Evolutionary conservation across 331 rosid species (phyloP).

Genomic region (Quercus tomentella): DNA sequence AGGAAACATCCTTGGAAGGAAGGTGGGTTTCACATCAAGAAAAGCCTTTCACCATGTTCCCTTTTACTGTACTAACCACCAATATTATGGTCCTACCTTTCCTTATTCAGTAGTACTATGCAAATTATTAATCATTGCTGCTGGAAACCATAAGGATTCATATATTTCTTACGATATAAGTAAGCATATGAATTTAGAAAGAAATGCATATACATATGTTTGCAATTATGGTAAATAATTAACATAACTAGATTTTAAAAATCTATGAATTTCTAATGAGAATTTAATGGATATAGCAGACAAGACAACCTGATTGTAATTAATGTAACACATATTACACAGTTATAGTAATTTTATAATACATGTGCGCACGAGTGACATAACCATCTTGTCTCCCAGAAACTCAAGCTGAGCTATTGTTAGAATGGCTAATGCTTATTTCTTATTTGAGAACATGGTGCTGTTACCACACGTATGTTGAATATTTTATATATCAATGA

Average conservation of each 20-base stretch:
- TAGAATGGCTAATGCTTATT: background rate
- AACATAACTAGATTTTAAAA: background rate
- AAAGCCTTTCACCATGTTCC: background rate
- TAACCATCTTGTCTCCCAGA: background rate
- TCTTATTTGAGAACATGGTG: background rate
- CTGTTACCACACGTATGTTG: too few relatives aligned
- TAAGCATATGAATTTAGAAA: background rate
- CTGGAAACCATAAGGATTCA: too few relatives aligned
- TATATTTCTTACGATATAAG: background rate
- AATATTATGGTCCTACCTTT: background rate
- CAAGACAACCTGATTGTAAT: background rate
- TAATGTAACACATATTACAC: background rate
- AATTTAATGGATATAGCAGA: background rate
- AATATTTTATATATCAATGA: too few relatives aligned
- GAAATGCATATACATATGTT: background rate
- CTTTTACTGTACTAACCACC: too few relatives aligned
- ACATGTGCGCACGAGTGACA: background rate
- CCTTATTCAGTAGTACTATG: background rate
- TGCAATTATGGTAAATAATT: background rate
- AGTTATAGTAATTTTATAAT: background rate
- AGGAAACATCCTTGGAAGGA: too few relatives aligned
- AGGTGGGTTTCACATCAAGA: background rate
- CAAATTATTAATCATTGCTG: background rate
- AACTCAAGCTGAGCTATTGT: background rate
- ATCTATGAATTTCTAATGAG: background rate